Conservation (phyloP, 495 filamentous ascomycete genomes). For the Penicillium longicatenatum region DNA sequence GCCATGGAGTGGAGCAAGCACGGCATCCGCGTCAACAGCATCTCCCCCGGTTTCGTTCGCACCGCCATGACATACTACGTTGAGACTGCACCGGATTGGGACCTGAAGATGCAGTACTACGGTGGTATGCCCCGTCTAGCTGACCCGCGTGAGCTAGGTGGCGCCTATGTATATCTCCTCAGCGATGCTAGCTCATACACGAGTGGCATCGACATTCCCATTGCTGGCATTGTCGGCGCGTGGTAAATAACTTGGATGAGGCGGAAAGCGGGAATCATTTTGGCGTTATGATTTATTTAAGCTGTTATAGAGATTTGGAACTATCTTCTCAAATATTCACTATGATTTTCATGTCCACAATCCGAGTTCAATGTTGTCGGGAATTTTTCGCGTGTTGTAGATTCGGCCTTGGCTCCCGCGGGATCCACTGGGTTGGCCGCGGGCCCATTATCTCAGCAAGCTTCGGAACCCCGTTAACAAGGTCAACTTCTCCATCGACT, state of each 20-base stretch:
- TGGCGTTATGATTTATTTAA: constrained; percentile 9
- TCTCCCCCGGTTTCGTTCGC: constrained; percentile 40
- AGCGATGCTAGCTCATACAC: constrained; percentile 37
- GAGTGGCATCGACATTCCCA: constrained; percentile 40
- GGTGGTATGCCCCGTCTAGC: constrained; percentile 46
- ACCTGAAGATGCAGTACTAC: constrained; percentile 47
- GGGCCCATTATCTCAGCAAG: background rate
- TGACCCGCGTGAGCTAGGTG: constrained; percentile 40
- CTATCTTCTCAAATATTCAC: background rate
- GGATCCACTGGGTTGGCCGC: background rate
- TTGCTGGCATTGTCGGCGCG: constrained; percentile 47
- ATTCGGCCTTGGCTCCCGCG: background rate
- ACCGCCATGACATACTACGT: constrained; percentile 44
- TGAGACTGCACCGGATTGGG: constrained; percentile 43
- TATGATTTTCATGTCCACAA: too few species aligned
- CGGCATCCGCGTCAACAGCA: constrained; percentile 47
- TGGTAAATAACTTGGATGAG: constrained; percentile 31
- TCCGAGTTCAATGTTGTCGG: too few species aligned
- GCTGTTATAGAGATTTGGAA: background rate
- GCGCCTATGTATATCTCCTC: constrained; percentile 45
- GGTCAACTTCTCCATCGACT: background rate
- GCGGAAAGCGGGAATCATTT: background rate
- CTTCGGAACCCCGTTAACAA: background rate
- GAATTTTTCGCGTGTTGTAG: background rate
- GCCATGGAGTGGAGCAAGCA: constrained; percentile 52